Evolutionary conservation across 164 flowering plant genomes (phyloP), one percentile per base, ranked within the genome.

Genomic region (Nelumbo lutea): DNA sequence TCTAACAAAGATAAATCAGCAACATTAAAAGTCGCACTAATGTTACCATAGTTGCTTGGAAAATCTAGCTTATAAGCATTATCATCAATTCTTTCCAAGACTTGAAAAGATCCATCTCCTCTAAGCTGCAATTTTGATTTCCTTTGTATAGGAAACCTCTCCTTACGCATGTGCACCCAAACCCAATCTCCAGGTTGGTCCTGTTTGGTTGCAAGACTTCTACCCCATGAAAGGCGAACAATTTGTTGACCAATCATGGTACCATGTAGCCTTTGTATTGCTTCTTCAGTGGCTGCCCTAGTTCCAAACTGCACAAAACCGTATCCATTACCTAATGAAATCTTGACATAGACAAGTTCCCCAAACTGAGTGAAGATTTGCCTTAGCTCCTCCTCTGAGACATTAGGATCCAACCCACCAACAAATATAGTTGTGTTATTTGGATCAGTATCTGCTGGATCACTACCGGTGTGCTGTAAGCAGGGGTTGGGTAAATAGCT

Each of bases 201-300:
- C 91, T 81, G 91, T 73, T 84, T 88, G 66, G 83, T 82, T 43
- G 90, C 65, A 56, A 84, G 88, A 71, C 81, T 88, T 81, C 84
- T 84, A 48, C 97, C 97, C 97, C 97, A 95, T 42, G 97, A 89
- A 82, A 92, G 81, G 42, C 96, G 96, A 15, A 95, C 89, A n/a
- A 76, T 73, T 78, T 90, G 97, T 76, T 87, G 97, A 74, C 98
- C 97, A 76, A 95, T 86, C 79, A 85, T 62, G 68, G 83, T 76
- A 66, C 97, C 98, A 44, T 95, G 97, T 88, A 89, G 78, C 78
- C 89, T 88, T 73, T 87, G 95, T 10, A 95, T 86, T 75, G 97
- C 90, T 75, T 92, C 98, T 81, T 95, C 98, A 73, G 98, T 97
- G 73, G 93, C 89, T 68, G 90, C 70, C 99, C 99, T 93, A 10